phyloP scores from a whole-genome alignment of 805 yeast genomes.

The Grigorovia yakushimaensis region DNA sequence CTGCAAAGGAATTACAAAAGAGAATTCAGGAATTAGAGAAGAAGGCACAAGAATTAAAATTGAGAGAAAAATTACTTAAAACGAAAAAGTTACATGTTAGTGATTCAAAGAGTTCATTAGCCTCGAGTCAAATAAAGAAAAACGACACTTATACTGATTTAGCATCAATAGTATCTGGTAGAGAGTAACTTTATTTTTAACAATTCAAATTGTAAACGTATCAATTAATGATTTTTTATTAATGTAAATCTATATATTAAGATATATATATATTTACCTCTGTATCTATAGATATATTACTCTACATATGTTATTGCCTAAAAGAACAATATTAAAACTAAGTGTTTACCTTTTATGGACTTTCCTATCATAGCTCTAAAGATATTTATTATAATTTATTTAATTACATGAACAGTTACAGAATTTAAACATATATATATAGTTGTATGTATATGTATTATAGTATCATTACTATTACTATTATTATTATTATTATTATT shows the following conservation, averaged over 20 bases:
- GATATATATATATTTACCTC: too few relatives aligned
- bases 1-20: constrained; percentile 61
- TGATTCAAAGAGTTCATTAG: constrained; percentile 13
- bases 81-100: constrained; percentile 8
- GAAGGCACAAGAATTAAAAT: constrained; percentile 63
- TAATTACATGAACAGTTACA: constrained; percentile 1
- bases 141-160: constrained; percentile 48
- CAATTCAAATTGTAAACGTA: too few relatives aligned
- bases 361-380: too few relatives aligned
- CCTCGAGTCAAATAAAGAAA: constrained; percentile 30
- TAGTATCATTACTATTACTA: constrained; percentile 3
- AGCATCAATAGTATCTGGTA: constrained; percentile 34
- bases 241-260: too few relatives aligned
- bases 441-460: background rate
- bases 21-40: constrained; percentile 71
- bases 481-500: too few relatives aligned
- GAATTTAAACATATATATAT: background rate
- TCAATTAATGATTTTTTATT: too few relatives aligned
- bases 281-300: too few relatives aligned
- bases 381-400: too few relatives aligned
- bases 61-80: constrained; percentile 46
- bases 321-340: background rate
- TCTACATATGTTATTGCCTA: background rate
- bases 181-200: constrained; percentile 8
- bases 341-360: too few relatives aligned